phyloP scores from a whole-genome alignment of 2,329 filamentous ascomycete species.

The Metarhizium album region DNA sequence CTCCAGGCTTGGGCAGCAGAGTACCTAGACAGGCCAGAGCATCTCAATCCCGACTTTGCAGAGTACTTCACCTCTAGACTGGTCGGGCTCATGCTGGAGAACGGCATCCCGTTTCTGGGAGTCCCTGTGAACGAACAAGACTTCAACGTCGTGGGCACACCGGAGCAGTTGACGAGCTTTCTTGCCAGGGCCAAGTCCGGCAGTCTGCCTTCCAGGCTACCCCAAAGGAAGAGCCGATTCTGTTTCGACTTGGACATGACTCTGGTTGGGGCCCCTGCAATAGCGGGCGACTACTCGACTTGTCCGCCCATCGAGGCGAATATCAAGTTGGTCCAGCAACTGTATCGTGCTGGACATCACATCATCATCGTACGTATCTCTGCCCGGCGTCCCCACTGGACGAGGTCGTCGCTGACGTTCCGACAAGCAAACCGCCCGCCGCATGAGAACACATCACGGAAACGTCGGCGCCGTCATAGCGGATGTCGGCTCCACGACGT shows the following conservation, averaged over 20 bases:
- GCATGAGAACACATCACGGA: conserved; percentile 18
- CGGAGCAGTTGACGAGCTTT: conserved; percentile 18
- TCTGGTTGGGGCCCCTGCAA: conserved; percentile 16
- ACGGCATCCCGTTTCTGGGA: conserved; percentile 16
- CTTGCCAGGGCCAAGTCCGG: conserved; percentile 10
- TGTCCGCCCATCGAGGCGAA: conserved; percentile 19
- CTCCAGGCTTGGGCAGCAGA: too few species aligned
- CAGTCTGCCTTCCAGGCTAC: conserved; percentile 2
- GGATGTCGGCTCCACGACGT: conserved; percentile 16
- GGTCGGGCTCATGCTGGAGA: too few species aligned
- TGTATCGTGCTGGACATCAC: conserved; percentile 18
- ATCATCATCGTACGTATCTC: conserved; percentile 18
- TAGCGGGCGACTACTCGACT: conserved; percentile 18
- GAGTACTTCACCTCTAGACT: too few species aligned
- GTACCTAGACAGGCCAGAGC: too few species aligned
- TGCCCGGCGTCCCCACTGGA: too few species aligned
- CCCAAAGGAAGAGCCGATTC: conserved; percentile 12
- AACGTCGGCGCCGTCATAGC: conserved; percentile 18
- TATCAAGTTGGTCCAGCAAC: conserved; percentile 17
- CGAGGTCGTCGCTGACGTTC: too few species aligned
- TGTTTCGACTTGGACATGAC: conserved; percentile 17
- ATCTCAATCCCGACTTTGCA: too few species aligned
- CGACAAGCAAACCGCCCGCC: conserved; percentile 14
- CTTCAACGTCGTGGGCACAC: conserved; percentile 18
- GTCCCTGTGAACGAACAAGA: conserved; percentile 14